Base-by-base conservation (phyloP, 2,329 filamentous ascomycete genomes). In the Botryotinia convoluta region DNA sequence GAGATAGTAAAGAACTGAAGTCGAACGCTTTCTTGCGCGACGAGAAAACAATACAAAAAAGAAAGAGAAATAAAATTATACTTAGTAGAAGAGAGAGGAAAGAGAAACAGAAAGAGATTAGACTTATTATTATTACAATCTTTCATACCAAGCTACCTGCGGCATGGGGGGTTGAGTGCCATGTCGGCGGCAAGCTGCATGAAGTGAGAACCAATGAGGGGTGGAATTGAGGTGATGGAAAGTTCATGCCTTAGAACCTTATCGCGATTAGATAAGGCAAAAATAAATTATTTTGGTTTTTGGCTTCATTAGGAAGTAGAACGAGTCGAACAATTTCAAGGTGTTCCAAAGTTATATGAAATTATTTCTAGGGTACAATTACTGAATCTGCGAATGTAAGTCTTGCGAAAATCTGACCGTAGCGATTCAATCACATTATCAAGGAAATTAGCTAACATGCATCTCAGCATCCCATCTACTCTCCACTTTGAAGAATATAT, bases 271-370 rank as follows among this genome's bases (percentile, higher is more conserved):
- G 63, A 72, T 72, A 61, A 72, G 71, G 71, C 71, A 57, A 51
- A 69, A 37, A 72, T 69, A 72, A 72, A 61, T 72, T 68, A 51
- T 72, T 72, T 72, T 48, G 39, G 63, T 48, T 71, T 62, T 42
- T 69, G 54, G 51, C 14, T 61, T 39, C 32, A 29, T 42, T 39
- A 2, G n/a, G 51, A 35, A 44, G 32, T 61, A n/a, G 44, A 61
- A 51, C 57, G n/a, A 68, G 65, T 32, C 35, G 64, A 22, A 57
- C 39, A 57, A 39, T 45, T 35, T 67, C 64, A 54, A 54, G 26
- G 22, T 57, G 5, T 16, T 54, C 48, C 48, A 54, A n/a, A 12
- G 10, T 42, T 68, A 42, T 42, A 37, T 68, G 37, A 32, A 6
- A 26, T 16, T 57, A 51, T 57, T 32, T 32, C 48, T 6, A 32